Conservation (phyloP, 169 alveolate genomes). For the Babesia sp. region DNA sequence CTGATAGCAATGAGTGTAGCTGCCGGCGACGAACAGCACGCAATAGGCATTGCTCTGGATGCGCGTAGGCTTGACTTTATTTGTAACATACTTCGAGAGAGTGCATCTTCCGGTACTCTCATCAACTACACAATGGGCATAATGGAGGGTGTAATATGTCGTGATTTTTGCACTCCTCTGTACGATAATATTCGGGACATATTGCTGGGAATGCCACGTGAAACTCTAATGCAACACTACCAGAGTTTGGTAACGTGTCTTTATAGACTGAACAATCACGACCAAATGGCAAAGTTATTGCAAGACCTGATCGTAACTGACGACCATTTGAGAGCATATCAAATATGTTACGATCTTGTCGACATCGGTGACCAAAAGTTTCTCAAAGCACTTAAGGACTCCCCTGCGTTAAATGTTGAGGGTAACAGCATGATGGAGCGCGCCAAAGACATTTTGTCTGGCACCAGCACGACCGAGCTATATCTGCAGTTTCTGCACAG, state of each 20-base stretch:
- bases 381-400: conserved; percentile 65
- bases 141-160: conserved; percentile 39
- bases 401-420: conserved; percentile 2
- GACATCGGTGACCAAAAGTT: conserved; percentile 90
- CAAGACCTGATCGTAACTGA: conserved; percentile 69
- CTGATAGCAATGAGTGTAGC: conserved; percentile 85
- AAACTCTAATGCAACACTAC: conserved; percentile 23
- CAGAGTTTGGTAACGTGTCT: conserved; percentile 71
- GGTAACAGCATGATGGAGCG: conserved; percentile 42
- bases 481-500: conserved; percentile 86
- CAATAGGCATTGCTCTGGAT: conserved; percentile 95
- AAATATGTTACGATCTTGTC: conserved; percentile 90
- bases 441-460: conserved; percentile 76
- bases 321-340: conserved; percentile 85
- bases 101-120: conserved; percentile 12
- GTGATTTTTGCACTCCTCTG: conserved; percentile 40
- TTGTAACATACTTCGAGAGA: conserved; percentile 76
- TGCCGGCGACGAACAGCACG: conserved; percentile 85
- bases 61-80: conserved; percentile 89
- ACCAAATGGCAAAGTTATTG: conserved; percentile 85
- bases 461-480: conserved; percentile 78
- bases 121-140: conserved; percentile 42
- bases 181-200: conserved; percentile 51
- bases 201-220: conserved; percentile 10
- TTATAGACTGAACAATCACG: conserved; percentile 82